These are phyloP conservation scores for Ogataea dorogensis DNA, from an alignment of 805 yeast genomes.

Conservation along the genomic window DNA sequence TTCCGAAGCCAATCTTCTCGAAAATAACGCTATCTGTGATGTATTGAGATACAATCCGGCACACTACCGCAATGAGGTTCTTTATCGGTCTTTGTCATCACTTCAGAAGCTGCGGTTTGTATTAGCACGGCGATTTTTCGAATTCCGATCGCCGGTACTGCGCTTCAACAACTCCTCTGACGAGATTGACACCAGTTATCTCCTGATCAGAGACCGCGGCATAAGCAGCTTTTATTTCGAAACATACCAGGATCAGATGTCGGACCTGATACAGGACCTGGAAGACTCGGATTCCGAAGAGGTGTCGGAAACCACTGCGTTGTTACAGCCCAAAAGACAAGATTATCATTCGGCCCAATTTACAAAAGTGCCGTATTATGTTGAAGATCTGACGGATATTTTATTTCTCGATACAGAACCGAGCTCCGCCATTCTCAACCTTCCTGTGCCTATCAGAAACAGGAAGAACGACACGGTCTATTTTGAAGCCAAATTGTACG, in stretches of 20 bases:
- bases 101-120: constrained; percentile 27
- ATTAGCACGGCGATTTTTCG: constrained; percentile 26
- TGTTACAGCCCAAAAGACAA: constrained; percentile 15
- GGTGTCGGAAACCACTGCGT: constrained; percentile 20
- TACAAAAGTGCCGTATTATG: constrained; percentile 25
- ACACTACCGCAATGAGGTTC: constrained; percentile 20
- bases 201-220: constrained; percentile 37
- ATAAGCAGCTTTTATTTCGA: constrained; percentile 34
- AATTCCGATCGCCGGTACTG: constrained; percentile 26
- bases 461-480: constrained; percentile 53
- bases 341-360: constrained; percentile 20
- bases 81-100: constrained; percentile 21
- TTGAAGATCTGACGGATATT: constrained; percentile 36
- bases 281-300: constrained; percentile 3
- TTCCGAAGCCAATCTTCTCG: constrained; percentile 14
- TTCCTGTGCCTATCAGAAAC: constrained; percentile 36
- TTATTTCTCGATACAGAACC: constrained; percentile 24
- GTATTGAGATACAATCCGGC: constrained; percentile 19
- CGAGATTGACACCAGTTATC: constrained; percentile 29
- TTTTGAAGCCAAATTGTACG: constrained; percentile 59
- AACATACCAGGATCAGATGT: constrained; percentile 32
- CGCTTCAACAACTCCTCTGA: constrained; percentile 26
- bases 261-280: constrained; percentile 18
- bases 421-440: constrained; percentile 30
- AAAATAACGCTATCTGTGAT: constrained; percentile 27